Conservation (phyloP, 2,329 filamentous ascomycete genomes). For the Trichoderma hamatum region DNA sequence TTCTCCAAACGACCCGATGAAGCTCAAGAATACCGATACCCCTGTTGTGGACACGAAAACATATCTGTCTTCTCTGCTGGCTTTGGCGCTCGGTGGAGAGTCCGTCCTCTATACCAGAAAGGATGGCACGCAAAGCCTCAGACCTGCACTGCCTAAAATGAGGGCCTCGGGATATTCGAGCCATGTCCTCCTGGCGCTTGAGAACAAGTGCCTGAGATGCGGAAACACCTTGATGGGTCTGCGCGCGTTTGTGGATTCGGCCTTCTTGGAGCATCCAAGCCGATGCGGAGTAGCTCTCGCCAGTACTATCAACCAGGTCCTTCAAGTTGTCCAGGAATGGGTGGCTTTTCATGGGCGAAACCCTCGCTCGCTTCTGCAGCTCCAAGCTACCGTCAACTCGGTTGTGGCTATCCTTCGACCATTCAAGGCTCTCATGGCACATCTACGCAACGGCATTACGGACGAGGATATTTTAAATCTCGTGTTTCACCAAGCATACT, state of each 20-base stretch:
- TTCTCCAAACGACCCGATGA: conserved; percentile 46
- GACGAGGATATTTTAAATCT: conserved; percentile 66
- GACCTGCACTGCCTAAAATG: conserved; percentile 49
- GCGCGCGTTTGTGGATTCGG: conserved; percentile 49
- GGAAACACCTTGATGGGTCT: conserved; percentile 53
- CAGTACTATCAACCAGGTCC: conserved; percentile 51
- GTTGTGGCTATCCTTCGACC: conserved; percentile 54
- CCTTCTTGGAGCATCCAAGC: conserved; percentile 49
- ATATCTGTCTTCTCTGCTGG: conserved; percentile 62
- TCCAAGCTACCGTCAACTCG: conserved; percentile 54
- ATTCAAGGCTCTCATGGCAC: conserved; percentile 54
- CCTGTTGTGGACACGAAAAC: conserved; percentile 51
- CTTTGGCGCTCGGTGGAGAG: conserved; percentile 69
- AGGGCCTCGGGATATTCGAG: conserved; percentile 61
- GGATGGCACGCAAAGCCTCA: conserved; percentile 55
- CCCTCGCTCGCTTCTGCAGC: conserved; percentile 54
- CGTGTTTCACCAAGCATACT: conserved; percentile 63
- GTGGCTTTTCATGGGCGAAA: conserved; percentile 48
- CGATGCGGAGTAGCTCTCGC: conserved; percentile 56
- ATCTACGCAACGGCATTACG: conserved; percentile 47
- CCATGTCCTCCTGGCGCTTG: conserved; percentile 50
- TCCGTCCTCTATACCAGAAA: conserved; percentile 72
- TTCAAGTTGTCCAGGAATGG: conserved; percentile 54
- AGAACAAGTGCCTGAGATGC: conserved; percentile 51
- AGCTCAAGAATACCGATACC: conserved; percentile 43